Percentiles rank a stretch among this genome's conserved stretches.
phyloP scores from a whole-genome alignment of 1,284 basidiomycete species.

The Mycosarcoma mackinlayi region DNA sequence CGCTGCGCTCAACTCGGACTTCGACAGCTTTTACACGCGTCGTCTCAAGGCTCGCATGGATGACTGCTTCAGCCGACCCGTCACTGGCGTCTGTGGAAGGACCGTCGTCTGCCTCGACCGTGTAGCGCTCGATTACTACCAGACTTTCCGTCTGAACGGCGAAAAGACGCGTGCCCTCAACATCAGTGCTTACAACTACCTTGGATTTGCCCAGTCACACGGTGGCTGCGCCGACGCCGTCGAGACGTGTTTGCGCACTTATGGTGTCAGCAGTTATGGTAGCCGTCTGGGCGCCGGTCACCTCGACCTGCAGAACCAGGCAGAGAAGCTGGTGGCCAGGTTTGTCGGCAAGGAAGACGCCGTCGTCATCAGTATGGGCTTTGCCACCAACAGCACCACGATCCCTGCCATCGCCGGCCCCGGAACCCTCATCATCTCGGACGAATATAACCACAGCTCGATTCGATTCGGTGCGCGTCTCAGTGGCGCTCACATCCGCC shows the following conservation, averaged over 20 bases:
- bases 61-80: slow-evolving; percentile 93
- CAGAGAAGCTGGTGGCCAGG: slow-evolving; percentile 87
- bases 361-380: slow-evolving; percentile 93
- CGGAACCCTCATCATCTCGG: slow-evolving; percentile 94
- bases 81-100: slow-evolving; percentile 93
- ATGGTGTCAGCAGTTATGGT: slow-evolving; percentile 81
- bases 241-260: slow-evolving; percentile 71
- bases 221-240: slow-evolving; percentile 95
- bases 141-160: slow-evolving; percentile 82
- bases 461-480: slow-evolving; percentile 92
- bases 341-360: slow-evolving; percentile 91
- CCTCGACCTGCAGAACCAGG: slow-evolving; percentile 82
- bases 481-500: slow-evolving; percentile 87
- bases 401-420: slow-evolving; percentile 91
- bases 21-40: slow-evolving; percentile 98
- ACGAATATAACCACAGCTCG: slow-evolving; percentile 95
- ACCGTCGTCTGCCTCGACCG: slow-evolving; percentile 90
- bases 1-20: slow-evolving; percentile 95
- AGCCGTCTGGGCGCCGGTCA: slow-evolving; percentile 84
- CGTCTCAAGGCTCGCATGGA: slow-evolving; percentile 93
- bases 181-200: slow-evolving; percentile 98
- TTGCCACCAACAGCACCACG: slow-evolving; percentile 95
- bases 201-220: slow-evolving; percentile 93
- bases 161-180: slow-evolving; percentile 87
- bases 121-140: slow-evolving; percentile 82